Conservation (phyloP, 139 green algal genomes). For the Chlamydomonas urium region DNA sequence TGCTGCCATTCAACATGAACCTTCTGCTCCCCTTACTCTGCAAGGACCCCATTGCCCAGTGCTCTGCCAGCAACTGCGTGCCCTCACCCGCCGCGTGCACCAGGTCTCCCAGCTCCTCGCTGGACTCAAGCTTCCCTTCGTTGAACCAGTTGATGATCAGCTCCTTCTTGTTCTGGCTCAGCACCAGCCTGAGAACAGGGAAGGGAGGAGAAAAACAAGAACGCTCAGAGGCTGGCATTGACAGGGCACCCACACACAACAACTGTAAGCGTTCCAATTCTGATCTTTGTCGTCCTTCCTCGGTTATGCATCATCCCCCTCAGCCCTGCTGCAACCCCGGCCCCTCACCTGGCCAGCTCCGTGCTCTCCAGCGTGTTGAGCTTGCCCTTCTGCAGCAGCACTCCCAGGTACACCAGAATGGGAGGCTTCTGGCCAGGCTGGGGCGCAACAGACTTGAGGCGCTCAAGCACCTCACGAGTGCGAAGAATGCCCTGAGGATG, state of each 20-base stretch:
- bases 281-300: too few species aligned
- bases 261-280: too few species aligned
- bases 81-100: constrained; percentile 50
- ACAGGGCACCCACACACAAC: too few species aligned
- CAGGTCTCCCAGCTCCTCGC: constrained; percentile 95
- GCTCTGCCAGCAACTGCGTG: background rate
- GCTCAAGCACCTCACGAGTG: constrained; percentile 55
- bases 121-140: constrained; percentile 85
- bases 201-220: constrained; percentile 10
- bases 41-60: too few species aligned
- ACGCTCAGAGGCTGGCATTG: background rate
- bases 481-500: constrained; percentile 8
- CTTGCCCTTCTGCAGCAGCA: constrained; percentile 85
- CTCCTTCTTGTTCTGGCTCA: constrained; percentile 98
- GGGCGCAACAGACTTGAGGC: constrained; percentile 82
- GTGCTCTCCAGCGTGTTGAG: constrained; percentile 91
- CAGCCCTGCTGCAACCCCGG: too few species aligned
- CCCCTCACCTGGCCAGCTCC: constrained; percentile 84
- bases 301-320: too few species aligned
- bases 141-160: constrained; percentile 93
- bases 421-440: constrained; percentile 88
- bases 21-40: too few species aligned
- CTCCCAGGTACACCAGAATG: constrained; percentile 98
- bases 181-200: constrained; percentile 73
- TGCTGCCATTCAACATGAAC: too few species aligned